Evolutionary conservation across 148 eudicot species (phyloP).

Genomic region (Camellia lanceoleosa): DNA sequence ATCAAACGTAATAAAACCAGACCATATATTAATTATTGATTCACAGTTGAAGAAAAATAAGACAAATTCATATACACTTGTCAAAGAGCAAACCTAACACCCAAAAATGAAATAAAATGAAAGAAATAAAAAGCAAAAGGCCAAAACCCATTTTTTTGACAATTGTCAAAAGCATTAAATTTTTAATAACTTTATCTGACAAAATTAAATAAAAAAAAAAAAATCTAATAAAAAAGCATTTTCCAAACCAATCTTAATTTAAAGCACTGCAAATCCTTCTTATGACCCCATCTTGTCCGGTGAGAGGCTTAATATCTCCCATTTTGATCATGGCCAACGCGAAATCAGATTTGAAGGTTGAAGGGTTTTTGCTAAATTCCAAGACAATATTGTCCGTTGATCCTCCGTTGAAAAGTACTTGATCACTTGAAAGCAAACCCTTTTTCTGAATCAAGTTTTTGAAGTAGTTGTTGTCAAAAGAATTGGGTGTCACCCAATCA

Average conservation of each 20-base stretch:
- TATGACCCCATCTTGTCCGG: constrained; percentile 29
- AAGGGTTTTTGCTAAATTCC: constrained; percentile 25
- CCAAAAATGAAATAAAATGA: no score
- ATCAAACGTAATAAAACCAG: no score
- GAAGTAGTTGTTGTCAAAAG: constrained; percentile 38
- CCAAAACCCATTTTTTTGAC: no score
- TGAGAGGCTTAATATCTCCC: constrained; percentile 22
- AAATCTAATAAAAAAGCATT: no score
- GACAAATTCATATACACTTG: no score
- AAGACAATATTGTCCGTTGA: constrained; percentile 28
- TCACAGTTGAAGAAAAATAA: no score
- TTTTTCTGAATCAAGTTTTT: constrained; percentile 28
- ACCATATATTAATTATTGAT: no score
- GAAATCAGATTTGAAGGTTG: constrained; percentile 20
- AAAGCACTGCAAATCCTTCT: constrained; percentile 29
- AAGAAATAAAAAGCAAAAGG: no score
- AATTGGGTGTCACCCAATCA: constrained; percentile 32
- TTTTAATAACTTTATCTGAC: no score
- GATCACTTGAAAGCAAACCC: constrained; percentile 33
- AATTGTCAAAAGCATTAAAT: no score
- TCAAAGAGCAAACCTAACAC: no score
- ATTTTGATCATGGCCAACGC: constrained; percentile 31
- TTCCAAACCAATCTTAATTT: constrained; percentile 3
- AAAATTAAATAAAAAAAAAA: no score
- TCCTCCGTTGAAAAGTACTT: constrained; percentile 30